phyloP scores from a whole-genome alignment of 2,329 filamentous ascomycete species.

The Arthrinium phaeospermum region DNA sequence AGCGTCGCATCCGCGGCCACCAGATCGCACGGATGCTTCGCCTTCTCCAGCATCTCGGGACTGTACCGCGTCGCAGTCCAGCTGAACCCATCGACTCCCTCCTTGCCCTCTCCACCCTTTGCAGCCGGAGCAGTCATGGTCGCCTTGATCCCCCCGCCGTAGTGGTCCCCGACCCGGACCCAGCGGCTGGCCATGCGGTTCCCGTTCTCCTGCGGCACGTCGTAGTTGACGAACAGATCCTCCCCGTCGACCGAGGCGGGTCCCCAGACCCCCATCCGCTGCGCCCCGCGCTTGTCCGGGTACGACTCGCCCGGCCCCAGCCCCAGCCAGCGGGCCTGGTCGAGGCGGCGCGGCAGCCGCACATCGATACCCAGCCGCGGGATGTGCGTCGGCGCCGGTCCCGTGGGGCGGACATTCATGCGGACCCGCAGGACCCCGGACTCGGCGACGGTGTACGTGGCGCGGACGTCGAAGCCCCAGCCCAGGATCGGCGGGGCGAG shows the following conservation, averaged over 20 bases:
- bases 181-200: constrained; percentile 67
- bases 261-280: constrained; percentile 56
- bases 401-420: constrained; percentile 51
- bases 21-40: constrained; percentile 26
- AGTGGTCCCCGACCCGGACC: constrained; percentile 47
- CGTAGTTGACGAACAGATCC: constrained; percentile 63
- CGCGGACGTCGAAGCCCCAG: constrained; percentile 60
- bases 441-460: constrained; percentile 57
- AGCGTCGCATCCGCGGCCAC: constrained; percentile 39
- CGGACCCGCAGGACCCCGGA: constrained; percentile 52
- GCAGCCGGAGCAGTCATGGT: constrained; percentile 32
- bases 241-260: constrained; percentile 41
- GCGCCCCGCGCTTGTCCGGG: constrained; percentile 64
- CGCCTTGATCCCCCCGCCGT: constrained; percentile 31
- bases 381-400: constrained; percentile 58
- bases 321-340: constrained; percentile 63
- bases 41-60: constrained; percentile 22
- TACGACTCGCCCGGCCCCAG: constrained; percentile 69
- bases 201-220: constrained; percentile 71
- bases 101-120: neutral
- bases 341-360: constrained; percentile 51
- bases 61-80: constrained; percentile 23
- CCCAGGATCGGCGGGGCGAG: constrained; percentile 64
- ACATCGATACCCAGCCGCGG: constrained; percentile 68
- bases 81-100: constrained; percentile 19